phyloP scores from a whole-genome alignment of 306 rosid species.

The Quercus variabilis region DNA sequence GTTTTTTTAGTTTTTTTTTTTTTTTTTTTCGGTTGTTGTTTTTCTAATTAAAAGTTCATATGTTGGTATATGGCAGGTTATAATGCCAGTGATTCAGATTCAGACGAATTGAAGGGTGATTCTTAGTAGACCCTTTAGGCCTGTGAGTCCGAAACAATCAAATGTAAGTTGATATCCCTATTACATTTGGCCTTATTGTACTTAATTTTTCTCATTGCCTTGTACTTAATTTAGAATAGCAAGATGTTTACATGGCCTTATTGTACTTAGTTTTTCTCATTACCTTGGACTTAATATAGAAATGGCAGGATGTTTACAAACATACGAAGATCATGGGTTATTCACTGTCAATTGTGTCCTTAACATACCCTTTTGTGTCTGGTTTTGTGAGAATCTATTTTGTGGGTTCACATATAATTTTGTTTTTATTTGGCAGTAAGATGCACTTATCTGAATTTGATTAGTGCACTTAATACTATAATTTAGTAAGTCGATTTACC shows the following conservation, averaged over 20 bases:
- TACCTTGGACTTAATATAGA: background rate
- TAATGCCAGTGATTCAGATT: slow-evolving; percentile 92
- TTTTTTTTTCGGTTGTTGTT: background rate
- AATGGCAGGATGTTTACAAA: background rate
- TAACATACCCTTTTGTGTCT: background rate
- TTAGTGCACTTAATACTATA: background rate
- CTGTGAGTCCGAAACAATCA: slow-evolving; percentile 15
- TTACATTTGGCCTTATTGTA: slow-evolving; percentile 12
- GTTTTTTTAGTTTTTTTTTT: background rate
- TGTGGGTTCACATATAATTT: background rate
- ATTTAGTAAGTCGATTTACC: background rate
- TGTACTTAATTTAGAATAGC: background rate
- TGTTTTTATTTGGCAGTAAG: background rate
- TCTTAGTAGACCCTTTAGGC: slow-evolving; percentile 30
- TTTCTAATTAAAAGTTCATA: background rate
- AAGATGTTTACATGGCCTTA: background rate
- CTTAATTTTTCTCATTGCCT: slow-evolving; percentile 8
- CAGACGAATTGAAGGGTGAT: slow-evolving; percentile 65
- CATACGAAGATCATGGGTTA: background rate
- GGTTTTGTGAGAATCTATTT: slow-evolving; percentile 7
- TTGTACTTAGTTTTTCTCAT: slow-evolving; percentile 4
- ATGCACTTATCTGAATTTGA: background rate
- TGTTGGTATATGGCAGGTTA: slow-evolving; percentile 49
- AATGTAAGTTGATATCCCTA: slow-evolving; percentile 36
- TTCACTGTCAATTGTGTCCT: background rate